These are phyloP conservation scores for Tolypocladium guangdongense DNA, from an alignment of 2,329 filamentous ascomycete genomes.

Conservation along the genomic window DNA sequence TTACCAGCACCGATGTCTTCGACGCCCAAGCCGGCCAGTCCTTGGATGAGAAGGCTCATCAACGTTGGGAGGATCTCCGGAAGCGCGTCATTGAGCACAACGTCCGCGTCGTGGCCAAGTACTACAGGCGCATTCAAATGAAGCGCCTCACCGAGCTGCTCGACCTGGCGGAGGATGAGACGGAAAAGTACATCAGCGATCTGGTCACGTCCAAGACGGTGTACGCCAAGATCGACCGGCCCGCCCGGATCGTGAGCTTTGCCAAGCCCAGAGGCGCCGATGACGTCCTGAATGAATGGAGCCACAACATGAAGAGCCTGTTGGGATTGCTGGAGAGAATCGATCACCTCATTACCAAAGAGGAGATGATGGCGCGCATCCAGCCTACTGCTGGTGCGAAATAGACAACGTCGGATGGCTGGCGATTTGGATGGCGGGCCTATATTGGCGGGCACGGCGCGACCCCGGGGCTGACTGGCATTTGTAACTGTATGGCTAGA, in stretches of 20 bases:
- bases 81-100: conserved; percentile 99
- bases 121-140: conserved; percentile 96
- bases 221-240: conserved; percentile 93
- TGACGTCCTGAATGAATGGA: conserved; percentile 97
- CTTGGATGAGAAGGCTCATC: conserved; percentile 67
- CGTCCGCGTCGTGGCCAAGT: conserved; percentile 92
- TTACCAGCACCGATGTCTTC: conserved; percentile 86
- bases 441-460: not conserved
- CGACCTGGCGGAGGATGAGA: conserved; percentile 88
- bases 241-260: conserved; percentile 85
- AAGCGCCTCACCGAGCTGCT: conserved; percentile 80
- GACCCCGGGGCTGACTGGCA: not conserved
- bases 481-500: conserved; percentile 25
- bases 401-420: conserved; percentile 14
- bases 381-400: conserved; percentile 50
- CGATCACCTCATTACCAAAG: conserved; percentile 97
- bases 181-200: conserved; percentile 97
- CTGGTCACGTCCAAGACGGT: conserved; percentile 96
- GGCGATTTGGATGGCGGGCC: conserved; percentile 5
- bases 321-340: conserved; percentile 79
- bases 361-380: conserved; percentile 99
- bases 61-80: conserved; percentile 86
- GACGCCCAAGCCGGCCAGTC: conserved; percentile 53
- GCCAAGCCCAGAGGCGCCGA: conserved; percentile 91
- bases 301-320: conserved; percentile 91